These are phyloP conservation scores for Trichomonas vaginalis DNA, from an alignment of 208 protist species.

Conservation along the genomic window DNA sequence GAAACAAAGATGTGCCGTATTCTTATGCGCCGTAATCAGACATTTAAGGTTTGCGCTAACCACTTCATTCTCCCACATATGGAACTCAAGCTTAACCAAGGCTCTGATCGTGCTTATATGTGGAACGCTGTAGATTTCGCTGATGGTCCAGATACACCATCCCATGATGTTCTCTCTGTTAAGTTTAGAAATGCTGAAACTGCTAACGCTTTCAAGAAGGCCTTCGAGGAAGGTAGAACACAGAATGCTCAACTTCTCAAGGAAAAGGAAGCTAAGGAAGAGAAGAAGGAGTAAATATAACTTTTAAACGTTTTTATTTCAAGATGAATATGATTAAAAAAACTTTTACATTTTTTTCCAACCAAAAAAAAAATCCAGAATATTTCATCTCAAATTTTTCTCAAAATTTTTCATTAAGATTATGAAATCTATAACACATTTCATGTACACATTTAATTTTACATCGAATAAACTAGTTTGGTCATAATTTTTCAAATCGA, in stretches of 20 bases:
- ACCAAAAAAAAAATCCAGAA: too few species aligned
- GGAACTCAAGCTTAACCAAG: not conserved
- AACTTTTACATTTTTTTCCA: too few species aligned
- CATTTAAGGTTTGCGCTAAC: not conserved
- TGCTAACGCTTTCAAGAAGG: not conserved
- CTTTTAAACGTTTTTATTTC: not conserved
- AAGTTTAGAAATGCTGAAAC: not conserved
- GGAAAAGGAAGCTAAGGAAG: not conserved
- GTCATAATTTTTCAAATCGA: too few species aligned
- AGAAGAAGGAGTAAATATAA: not conserved
- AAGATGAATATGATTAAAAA: too few species aligned
- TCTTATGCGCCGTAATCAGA: conserved; percentile 2
- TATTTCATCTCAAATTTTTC: too few species aligned
- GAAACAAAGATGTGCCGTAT: not conserved
- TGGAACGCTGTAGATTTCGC: not conserved
- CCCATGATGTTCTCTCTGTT: conserved; percentile 5
- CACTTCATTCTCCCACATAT: conserved; percentile 5
- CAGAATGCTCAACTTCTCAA: not conserved
- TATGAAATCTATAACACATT: too few species aligned
- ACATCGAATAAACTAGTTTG: too few species aligned
- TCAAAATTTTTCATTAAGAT: too few species aligned
- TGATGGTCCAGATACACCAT: not conserved
- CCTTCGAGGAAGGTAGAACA: not conserved
- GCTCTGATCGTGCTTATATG: not conserved
- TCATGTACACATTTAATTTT: too few species aligned